A percentile compares a stretch with the other conserved stretches of the same genome.
phyloP scores from a whole-genome alignment of 108 stramenopile species.

The Craspedostauros australis region DNA sequence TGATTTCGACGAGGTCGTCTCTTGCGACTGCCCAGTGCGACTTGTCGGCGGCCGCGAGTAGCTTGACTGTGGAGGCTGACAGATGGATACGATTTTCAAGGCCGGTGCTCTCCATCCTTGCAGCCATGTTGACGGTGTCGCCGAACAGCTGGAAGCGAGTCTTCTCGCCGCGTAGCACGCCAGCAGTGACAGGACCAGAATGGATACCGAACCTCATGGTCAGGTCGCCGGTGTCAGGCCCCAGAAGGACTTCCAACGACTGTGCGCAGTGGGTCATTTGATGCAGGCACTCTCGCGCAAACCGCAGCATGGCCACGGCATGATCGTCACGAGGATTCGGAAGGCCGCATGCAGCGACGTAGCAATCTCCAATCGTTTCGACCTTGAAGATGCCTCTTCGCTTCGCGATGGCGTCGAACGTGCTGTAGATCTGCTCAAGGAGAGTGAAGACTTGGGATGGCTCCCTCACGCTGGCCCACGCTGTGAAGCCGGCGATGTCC shows the following conservation, averaged over 20 bases:
- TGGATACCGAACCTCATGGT: constrained; percentile 38
- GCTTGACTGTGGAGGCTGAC: constrained; percentile 15
- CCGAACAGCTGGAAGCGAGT: constrained; percentile 52
- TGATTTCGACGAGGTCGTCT: constrained; percentile 17
- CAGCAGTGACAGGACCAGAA: constrained; percentile 47
- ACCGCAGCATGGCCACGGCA: constrained; percentile 39
- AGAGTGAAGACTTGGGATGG: constrained; percentile 32
- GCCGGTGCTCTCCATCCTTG: constrained; percentile 19
- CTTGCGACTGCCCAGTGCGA: constrained; percentile 14
- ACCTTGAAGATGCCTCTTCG: constrained; percentile 18
- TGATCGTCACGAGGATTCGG: constrained; percentile 46
- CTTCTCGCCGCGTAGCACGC: constrained; percentile 42
- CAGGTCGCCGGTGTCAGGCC: constrained; percentile 31
- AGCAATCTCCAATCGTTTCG: constrained; percentile 20
- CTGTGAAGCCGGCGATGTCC: constrained; percentile 55
- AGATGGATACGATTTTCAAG: constrained; percentile 12
- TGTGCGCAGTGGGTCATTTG: constrained; percentile 15
- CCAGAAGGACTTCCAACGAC: constrained; percentile 20
- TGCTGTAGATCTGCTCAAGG: constrained; percentile 12
- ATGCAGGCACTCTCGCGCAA: constrained; percentile 27
- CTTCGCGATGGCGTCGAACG: constrained; percentile 19
- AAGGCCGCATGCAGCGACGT: constrained; percentile 41
- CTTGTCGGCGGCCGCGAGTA: constrained; percentile 18
- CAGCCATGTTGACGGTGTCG: constrained; percentile 27
- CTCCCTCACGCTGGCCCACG: constrained; percentile 27